These are phyloP conservation scores for Alternaria panax DNA, from an alignment of 2,329 filamentous ascomycete genomes.

Conservation along the genomic window DNA sequence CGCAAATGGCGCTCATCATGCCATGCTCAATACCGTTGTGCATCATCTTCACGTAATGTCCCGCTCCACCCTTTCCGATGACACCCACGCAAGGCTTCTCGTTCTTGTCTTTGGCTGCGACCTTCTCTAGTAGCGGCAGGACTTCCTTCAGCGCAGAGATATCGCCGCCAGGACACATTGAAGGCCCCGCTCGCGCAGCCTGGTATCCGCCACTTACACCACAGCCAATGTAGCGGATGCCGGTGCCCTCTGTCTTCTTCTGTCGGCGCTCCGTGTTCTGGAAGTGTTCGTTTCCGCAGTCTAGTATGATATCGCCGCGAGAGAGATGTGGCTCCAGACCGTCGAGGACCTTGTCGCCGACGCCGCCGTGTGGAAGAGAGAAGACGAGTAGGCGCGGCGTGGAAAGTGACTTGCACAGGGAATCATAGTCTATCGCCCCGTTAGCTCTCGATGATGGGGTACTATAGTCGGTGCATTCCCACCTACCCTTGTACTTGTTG, in stretches of 20 bases:
- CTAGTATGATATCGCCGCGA: slow-evolving; percentile 70
- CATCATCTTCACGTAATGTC: slow-evolving; percentile 79
- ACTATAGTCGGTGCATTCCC: not conserved
- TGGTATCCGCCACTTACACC: slow-evolving; percentile 76
- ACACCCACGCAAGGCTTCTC: slow-evolving; percentile 67
- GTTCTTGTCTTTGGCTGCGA: slow-evolving; percentile 68
- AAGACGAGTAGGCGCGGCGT: slow-evolving; percentile 61
- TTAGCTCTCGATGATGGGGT: slow-evolving; percentile 18
- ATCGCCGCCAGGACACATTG: slow-evolving; percentile 71
- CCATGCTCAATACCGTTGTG: slow-evolving; percentile 78
- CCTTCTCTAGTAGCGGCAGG: slow-evolving; percentile 66
- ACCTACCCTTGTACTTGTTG: slow-evolving; percentile 48
- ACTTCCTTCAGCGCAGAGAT: slow-evolving; percentile 64
- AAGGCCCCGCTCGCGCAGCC: slow-evolving; percentile 69
- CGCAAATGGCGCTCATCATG: slow-evolving; percentile 70
- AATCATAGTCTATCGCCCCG: slow-evolving; percentile 55
- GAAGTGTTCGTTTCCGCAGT: slow-evolving; percentile 74
- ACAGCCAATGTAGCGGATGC: slow-evolving; percentile 71
- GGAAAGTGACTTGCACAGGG: slow-evolving; percentile 58
- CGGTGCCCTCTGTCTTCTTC: slow-evolving; percentile 61
- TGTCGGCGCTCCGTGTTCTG: slow-evolving; percentile 70
- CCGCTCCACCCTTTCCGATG: slow-evolving; percentile 68
- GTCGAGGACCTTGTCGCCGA: slow-evolving; percentile 58
- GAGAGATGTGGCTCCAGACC: slow-evolving; percentile 61
- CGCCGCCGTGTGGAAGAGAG: slow-evolving; percentile 59